Base-by-base conservation (phyloP, 768 basidiomycete genomes). In the Macrolepiota fuliginosa region DNA sequence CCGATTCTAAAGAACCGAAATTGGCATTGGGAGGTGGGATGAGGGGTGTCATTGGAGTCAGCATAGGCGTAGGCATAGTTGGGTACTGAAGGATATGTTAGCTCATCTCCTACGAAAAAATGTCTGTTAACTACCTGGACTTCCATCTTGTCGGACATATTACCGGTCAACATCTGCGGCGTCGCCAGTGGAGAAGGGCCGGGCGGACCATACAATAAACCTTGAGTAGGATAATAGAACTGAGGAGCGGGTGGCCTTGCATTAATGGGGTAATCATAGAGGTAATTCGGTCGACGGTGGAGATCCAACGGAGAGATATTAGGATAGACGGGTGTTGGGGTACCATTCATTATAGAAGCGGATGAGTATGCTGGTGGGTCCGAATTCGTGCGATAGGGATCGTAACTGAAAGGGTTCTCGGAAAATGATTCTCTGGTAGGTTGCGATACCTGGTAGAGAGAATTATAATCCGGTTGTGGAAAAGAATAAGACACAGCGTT, bases 11-110 rank as follows among this genome's bases (percentile, higher is more conserved):
- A 6, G 54, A 40, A 29, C 62, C 76, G 71, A 89, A 89, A 65
- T 85, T 63, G 68, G 69, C 77, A 52, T 79, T 74, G 53, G 78
- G 73, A n/a, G 61, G 35, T 11, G 40, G 55, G 22, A 54, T 52
- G 24, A 42, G 47, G 17, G 55, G 42, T 10, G 59, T 36, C 59
- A 61, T 60, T n/a, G 58, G 51, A 4, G 51, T 45, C 17, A 60
- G 40, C 58, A 60, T 61, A 17, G 59, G 51, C 2, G 59, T 61
- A 15, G 51, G 52, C 39, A 61, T 35, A 6, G 53, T 54, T 12
- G 51, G 51, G 17, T 61, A 61, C 59, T 61, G 32, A 19, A 17
- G 12, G 22, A 54, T n/a, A 35, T 36, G 7, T 46, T 4, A 46
- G 40, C 10, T 19, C 22, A 13, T 13, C n/a, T 24, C 12, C 19